Percentiles rank a stretch among this genome's conserved stretches.
Conservation (phyloP, 176 grass and related monocot species). For the Urochloa ruziziensis region DNA sequence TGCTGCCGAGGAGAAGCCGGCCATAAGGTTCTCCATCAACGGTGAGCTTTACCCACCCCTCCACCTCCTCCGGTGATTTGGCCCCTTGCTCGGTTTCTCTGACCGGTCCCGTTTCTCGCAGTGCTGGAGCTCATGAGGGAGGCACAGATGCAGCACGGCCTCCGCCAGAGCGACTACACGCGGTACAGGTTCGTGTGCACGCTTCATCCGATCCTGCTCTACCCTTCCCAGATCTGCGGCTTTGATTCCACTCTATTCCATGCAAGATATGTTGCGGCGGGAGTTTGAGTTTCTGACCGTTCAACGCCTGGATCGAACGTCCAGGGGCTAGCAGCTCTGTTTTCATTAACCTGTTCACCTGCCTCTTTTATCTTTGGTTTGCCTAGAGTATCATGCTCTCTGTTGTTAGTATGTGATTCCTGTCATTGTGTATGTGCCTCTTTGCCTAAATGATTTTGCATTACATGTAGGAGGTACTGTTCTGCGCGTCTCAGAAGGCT, state of each 20-base stretch:
- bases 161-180: slow-evolving; percentile 88
- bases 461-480: slow-evolving; percentile 85
- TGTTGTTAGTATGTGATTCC: not conserved
- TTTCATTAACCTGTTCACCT: no score
- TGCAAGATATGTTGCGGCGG: no score
- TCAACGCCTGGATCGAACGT: no score
- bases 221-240: slow-evolving; percentile 5
- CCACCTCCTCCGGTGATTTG: not conserved
- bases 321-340: no score
- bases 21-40: slow-evolving; percentile 81
- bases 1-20: slow-evolving; percentile 51
- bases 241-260: not conserved
- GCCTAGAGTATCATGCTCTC: not conserved
- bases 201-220: not conserved
- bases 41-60: slow-evolving; percentile 30
- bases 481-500: slow-evolving; percentile 80
- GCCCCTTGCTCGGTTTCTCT: not conserved
- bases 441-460: slow-evolving; percentile 34
- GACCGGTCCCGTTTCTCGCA: slow-evolving; percentile 17
- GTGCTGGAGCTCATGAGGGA: slow-evolving; percentile 88
- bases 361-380: slow-evolving; percentile 1
- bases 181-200: slow-evolving; percentile 60
- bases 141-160: slow-evolving; percentile 95
- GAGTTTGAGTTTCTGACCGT: no score
- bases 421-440: not conserved